Evolutionary conservation across 108 stramenopile species (phyloP).

Genomic region (Mediolabrus comicus): DNA sequence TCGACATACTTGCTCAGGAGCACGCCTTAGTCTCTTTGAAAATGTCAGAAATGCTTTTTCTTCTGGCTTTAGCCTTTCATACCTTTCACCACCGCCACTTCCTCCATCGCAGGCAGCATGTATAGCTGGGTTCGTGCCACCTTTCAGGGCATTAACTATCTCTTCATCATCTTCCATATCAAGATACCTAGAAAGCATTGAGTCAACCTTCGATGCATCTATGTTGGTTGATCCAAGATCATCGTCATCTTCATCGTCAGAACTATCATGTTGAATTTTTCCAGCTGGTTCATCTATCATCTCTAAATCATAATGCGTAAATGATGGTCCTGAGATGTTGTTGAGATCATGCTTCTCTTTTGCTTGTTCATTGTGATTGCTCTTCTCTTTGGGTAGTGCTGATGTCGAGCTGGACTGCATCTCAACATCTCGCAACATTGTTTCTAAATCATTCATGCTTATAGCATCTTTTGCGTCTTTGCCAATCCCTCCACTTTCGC

Average conservation of each 20-base stretch:
- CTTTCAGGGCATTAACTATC: conserved; percentile 62
- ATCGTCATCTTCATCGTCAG: conserved; percentile 57
- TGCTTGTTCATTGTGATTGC: conserved; percentile 5
- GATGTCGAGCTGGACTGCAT: conserved; percentile 30
- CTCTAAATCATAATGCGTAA: conserved; percentile 48
- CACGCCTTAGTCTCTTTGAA: conserved; percentile 65
- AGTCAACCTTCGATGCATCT: conserved; percentile 65
- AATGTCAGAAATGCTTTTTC: conserved; percentile 71
- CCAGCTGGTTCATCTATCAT: conserved; percentile 56
- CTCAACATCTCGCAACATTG: conserved; percentile 50
- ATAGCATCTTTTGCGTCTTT: not conserved
- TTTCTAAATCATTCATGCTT: conserved; percentile 62
- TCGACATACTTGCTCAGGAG: conserved; percentile 75
- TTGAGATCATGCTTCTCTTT: not conserved
- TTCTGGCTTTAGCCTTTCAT: conserved; percentile 70
- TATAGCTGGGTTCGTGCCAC: conserved; percentile 3
- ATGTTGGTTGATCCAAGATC: conserved; percentile 49
- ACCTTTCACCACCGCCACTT: conserved; percentile 54
- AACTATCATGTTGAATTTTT: not conserved
- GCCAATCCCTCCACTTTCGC: not conserved
- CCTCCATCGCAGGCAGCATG: not conserved
- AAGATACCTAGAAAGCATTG: conserved; percentile 78
- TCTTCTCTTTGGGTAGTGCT: conserved; percentile 3
- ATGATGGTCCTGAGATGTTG: conserved; percentile 13
- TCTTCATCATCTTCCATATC: conserved; percentile 85